Evolutionary conservation across 2,329 filamentous ascomycete species (phyloP), one percentile per base, ranked within the genome.

Genomic region (Ceratocystis diversiconidia): DNA sequence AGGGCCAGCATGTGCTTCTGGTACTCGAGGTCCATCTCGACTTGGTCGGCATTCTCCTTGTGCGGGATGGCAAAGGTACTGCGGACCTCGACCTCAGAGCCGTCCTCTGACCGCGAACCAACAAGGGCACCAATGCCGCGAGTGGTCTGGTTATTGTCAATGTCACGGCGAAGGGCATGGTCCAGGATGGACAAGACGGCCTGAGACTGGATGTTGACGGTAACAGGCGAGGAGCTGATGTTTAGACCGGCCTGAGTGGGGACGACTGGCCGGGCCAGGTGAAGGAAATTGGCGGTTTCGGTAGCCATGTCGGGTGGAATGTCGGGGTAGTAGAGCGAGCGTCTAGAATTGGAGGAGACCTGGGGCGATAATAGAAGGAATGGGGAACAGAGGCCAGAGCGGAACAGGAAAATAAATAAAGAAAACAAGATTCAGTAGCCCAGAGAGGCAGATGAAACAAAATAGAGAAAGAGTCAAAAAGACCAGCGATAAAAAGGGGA

Each of bases 1-100:
- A 99, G 81, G 68, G 89, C 88, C 67, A 97, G 86, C 94, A 99
- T 99, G 77, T 92, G 92, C 84, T 97, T 97, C 80, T 99, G 94
- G 79, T 97, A 99, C 78, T 99, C 94, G 83, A 99, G 95, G 75
- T 99, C 94, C 70, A 99, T 94, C 78, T 99, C 94, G 73, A 99
- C 94, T 78, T 99, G 94, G 78, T 99, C 94, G 75, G 92, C 89
- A 71, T 92, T 96, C 79, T 99, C 94, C 71, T 92, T 97, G 80
- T 99, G 94, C 70, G 92, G 92, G 73, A 99, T 95, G 71, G 94
- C 94, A 76, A 99, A 99, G 79, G 90, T 92, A 74, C 90, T 95
- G 74, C 90, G 87, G 73, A 99, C 94, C 78, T 95, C 91, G 73
- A 95, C 90, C 77, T 97, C 92, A 74, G 89, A 90, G 76, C 92